Base-by-base conservation (phyloP, 1,139 yeast genomes). In the Blastobotrys serpentis region DNA sequence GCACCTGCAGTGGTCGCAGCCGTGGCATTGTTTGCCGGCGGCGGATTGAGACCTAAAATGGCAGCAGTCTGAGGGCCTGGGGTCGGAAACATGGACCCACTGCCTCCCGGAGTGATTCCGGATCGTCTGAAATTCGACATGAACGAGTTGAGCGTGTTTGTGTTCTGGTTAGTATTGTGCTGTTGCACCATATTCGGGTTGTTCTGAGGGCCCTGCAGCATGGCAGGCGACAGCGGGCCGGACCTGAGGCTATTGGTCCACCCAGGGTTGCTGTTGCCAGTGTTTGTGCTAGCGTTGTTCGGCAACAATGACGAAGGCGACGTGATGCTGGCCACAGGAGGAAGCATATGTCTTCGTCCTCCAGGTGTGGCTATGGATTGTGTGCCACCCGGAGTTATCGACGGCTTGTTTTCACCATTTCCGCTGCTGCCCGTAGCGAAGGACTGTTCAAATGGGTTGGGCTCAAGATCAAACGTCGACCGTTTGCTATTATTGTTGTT, bases 361-460 rank as follows among this genome's bases (percentile, higher is more conserved):
- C 66, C 67, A 1, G 67, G 66, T 7, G 66, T 63, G 5, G 61
- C 57, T 4, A 59, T 49, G 1, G 57, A 47, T 42, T 45, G 51
- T 47, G 46, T 23, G 34, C 48, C 22, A 44, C 33, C 33, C 51
- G 49, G 50, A 13, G 57, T 44, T 42, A 57, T 49, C 32, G 60
- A 42, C 46, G 62, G 45, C 45, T 60, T 48, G 30, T 43, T 22
- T 11, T 23, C 44, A 30, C 38, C 38, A n/a, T n/a, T n/a, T 42
- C 43, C 48, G n/a, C 63, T 63, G 44, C 80, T 82, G 30, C 71
- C 70, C 4, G 32, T 29, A 29, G 96, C 97, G 70, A 92, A 92
- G 43, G 96, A 87, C 65, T 85, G 84, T 67, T 92, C 98, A 63
- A 92, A 92, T 1, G 98, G 98, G 62, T 92, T 92, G 3, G 94